Evolutionary conservation across 805 yeast species (phyloP).

Genomic region (Candida adriatica): DNA sequence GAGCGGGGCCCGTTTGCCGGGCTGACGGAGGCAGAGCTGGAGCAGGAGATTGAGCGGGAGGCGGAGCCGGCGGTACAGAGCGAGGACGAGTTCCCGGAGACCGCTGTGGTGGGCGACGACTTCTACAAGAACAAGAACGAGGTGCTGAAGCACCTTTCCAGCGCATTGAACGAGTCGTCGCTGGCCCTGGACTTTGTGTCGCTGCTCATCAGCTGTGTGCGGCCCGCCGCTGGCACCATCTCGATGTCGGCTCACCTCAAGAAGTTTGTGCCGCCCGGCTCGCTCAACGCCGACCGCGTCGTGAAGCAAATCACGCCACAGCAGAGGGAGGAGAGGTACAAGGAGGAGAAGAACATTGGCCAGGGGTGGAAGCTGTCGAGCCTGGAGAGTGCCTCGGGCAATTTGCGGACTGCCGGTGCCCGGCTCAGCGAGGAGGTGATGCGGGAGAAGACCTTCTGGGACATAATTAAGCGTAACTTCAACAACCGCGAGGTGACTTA

Average conservation of each 20-base stretch:
- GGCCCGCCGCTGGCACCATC: slow-evolving; percentile 81
- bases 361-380: slow-evolving; percentile 83
- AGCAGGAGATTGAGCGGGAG: slow-evolving; percentile 9
- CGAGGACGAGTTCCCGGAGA: slow-evolving; percentile 8
- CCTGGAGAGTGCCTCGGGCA: slow-evolving; percentile 44
- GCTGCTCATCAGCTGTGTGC: slow-evolving; percentile 64
- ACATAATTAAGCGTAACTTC: slow-evolving; percentile 26
- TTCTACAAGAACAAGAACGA: slow-evolving; percentile 47
- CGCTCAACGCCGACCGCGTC: slow-evolving; percentile 46
- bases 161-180: slow-evolving; percentile 85
- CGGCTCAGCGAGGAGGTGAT: slow-evolving; percentile 46
- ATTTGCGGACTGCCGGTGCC: slow-evolving; percentile 43
- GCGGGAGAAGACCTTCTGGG: slow-evolving; percentile 68
- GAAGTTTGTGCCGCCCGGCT: slow-evolving; percentile 68
- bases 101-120: slow-evolving; percentile 29
- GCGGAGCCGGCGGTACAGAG: slow-evolving; percentile 11
- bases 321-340: slow-evolving; percentile 19
- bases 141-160: slow-evolving; percentile 43
- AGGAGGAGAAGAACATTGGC: slow-evolving; percentile 23
- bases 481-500: slow-evolving; percentile 53
- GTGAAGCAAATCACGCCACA: slow-evolving; percentile 13
- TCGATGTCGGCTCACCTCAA: slow-evolving; percentile 84
- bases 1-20: slow-evolving; percentile 53
- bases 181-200: slow-evolving; percentile 84
- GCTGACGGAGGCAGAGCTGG: slow-evolving; percentile 45